Conservation (phyloP, 2,329 filamentous ascomycete species). For the Grosmannia clavigera region DNA sequence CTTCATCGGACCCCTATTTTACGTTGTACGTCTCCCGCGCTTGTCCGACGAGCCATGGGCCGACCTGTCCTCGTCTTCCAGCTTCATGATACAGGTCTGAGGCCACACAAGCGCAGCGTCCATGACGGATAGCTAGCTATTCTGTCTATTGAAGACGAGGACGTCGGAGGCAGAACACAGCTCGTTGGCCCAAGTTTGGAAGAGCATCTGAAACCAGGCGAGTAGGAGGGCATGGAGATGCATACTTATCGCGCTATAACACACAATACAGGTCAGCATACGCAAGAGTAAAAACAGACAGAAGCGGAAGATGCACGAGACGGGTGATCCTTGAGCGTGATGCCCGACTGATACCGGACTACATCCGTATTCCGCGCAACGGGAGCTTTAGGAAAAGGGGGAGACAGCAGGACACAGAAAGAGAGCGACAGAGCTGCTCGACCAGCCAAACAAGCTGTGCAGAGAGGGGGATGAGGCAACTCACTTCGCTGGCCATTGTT, state of each 20-base stretch:
- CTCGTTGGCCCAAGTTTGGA: no score
- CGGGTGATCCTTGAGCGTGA: background rate
- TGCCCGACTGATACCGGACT: background rate
- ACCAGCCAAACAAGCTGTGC: background rate
- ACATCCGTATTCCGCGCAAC: background rate
- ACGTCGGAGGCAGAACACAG: background rate
- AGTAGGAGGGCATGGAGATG: background rate
- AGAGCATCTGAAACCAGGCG: background rate
- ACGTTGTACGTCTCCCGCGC: no score
- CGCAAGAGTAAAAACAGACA: background rate
- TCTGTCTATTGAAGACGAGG: background rate
- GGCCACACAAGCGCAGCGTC: background rate
- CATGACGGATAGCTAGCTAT: background rate
- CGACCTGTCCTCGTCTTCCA: no score
- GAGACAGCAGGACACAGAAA: background rate
- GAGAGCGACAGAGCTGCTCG: background rate
- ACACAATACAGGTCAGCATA: background rate
- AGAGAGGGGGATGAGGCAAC: background rate
- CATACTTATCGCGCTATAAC: slow-evolving; percentile 2
- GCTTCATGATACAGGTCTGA: no score
- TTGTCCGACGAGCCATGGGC: no score
- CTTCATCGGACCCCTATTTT: background rate
- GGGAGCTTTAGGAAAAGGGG: background rate
- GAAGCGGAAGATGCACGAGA: background rate
- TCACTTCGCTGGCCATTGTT: background rate